These are phyloP conservation scores for Annulohypoxylon bovei DNA, from an alignment of 495 filamentous ascomycete species.

Conservation along the genomic window DNA sequence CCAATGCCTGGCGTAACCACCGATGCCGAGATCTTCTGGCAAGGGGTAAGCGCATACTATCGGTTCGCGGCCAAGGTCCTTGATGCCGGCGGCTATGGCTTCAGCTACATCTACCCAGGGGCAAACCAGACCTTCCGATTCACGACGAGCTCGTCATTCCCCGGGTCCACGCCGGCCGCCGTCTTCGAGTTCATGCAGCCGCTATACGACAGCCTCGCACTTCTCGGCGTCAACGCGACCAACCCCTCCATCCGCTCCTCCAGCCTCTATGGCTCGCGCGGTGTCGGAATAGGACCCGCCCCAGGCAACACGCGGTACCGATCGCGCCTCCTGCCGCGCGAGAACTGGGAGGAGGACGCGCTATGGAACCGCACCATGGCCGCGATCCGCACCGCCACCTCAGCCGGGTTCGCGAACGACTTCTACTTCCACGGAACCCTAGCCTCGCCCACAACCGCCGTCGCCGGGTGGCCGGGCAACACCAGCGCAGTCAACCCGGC, in stretches of 20 bases:
- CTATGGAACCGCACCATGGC: constrained; percentile 59
- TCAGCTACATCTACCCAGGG: constrained; percentile 50
- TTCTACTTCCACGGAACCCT: constrained; percentile 60
- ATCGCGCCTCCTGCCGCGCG: constrained; percentile 63
- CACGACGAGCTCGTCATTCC: constrained; percentile 45
- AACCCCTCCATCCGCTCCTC: constrained; percentile 35
- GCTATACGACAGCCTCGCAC: constrained; percentile 44
- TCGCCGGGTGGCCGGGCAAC: constrained; percentile 52
- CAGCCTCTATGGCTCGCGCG: constrained; percentile 25
- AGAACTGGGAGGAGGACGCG: constrained; percentile 53
- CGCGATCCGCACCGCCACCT: constrained; percentile 61
- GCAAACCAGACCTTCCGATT: constrained; percentile 45
- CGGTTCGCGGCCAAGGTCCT: constrained; percentile 49
- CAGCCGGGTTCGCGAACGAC: constrained; percentile 52
- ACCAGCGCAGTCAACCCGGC: constrained; percentile 64
- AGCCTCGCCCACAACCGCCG: constrained; percentile 41
- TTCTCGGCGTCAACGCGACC: constrained; percentile 46
- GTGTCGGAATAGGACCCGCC: constrained; percentile 46
- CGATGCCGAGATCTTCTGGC: constrained; percentile 60
- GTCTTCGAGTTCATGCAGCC: constrained; percentile 46
- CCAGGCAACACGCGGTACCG: constrained; percentile 45
- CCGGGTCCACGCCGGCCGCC: constrained; percentile 25
- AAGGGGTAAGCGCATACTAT: constrained; percentile 54
- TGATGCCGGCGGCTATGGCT: constrained; percentile 57
- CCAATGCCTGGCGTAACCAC: constrained; percentile 43